A percentile compares a stretch with the other conserved stretches of the same genome.
phyloP scores from a whole-genome alignment of 345 rosid genomes.

The Salix koriyanagi region DNA sequence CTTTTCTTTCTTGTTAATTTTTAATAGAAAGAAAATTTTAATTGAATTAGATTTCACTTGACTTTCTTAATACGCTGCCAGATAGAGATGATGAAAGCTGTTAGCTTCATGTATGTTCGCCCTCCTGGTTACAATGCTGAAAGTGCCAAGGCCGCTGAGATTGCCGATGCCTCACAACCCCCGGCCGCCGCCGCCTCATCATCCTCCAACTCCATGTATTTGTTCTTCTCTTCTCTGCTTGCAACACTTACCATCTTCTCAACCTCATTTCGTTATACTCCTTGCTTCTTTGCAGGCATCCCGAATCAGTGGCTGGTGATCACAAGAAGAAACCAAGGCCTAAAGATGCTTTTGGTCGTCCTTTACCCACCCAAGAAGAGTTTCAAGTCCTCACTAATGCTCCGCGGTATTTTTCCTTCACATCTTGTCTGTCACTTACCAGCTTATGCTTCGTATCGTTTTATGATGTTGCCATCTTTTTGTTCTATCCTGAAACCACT shows the following conservation, averaged over 20 bases:
- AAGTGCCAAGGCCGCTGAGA: slow-evolving; percentile 95
- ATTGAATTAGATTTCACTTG: not conserved
- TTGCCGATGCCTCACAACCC: slow-evolving; percentile 49
- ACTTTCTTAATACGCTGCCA: slow-evolving; percentile 11
- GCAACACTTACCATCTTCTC: not conserved
- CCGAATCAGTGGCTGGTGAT: slow-evolving; percentile 26
- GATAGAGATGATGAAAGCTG: slow-evolving; percentile 93
- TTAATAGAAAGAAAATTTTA: not conserved
- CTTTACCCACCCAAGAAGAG: slow-evolving; percentile 90
- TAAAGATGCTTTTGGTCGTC: slow-evolving; percentile 95
- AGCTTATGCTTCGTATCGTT: too few relatives aligned
- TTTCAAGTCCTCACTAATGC: slow-evolving; percentile 81
- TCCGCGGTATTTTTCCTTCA: slow-evolving; percentile 48
- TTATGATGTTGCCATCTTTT: too few relatives aligned
- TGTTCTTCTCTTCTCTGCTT: not conserved
- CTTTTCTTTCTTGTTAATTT: not conserved
- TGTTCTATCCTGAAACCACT: too few relatives aligned
- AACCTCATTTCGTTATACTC: not conserved
- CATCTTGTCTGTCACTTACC: too few relatives aligned
- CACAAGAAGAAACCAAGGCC: slow-evolving; percentile 80
- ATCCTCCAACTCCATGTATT: slow-evolving; percentile 41
- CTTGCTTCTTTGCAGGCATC: slow-evolving; percentile 33
- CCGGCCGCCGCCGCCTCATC: slow-evolving; percentile 30
- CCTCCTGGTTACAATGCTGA: slow-evolving; percentile 95
- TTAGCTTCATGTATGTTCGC: slow-evolving; percentile 94